Evolutionary conservation across 164 flowering plant genomes (phyloP).

Genomic region (Stephania yunnanensis): DNA sequence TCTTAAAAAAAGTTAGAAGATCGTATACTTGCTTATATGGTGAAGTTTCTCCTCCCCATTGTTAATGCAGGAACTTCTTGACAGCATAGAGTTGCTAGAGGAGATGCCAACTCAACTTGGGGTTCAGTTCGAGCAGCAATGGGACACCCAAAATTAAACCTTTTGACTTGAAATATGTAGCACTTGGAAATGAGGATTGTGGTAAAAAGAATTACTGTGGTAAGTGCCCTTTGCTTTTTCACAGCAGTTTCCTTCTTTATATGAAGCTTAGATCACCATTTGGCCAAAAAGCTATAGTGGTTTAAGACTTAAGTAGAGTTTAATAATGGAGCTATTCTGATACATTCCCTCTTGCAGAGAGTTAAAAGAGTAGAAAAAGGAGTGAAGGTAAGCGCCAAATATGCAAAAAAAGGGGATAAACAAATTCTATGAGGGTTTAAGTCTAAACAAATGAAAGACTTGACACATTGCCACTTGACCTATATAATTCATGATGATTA

Average conservation of each 20-base stretch:
- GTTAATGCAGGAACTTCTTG: constrained; percentile 66
- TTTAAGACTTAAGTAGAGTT: no score
- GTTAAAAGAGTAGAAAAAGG: no score
- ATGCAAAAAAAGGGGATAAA: no score
- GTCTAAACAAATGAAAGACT: no score
- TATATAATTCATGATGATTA: background rate
- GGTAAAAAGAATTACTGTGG: constrained; percentile 60
- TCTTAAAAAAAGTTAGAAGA: background rate
- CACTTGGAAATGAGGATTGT: constrained; percentile 92
- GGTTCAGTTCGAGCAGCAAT: constrained; percentile 86
- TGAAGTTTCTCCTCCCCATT: background rate
- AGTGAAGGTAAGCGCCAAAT: no score
- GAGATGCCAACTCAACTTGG: constrained; percentile 64
- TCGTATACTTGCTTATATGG: background rate
- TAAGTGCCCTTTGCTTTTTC: constrained; percentile 18
- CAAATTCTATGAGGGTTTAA: no score
- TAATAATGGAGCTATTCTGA: no score
- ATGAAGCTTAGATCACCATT: no score
- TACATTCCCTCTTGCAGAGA: no score
- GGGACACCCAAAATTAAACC: constrained; percentile 97
- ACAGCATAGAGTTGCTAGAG: constrained; percentile 88
- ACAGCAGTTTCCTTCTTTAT: background rate
- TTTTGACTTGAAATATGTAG: constrained; percentile 75
- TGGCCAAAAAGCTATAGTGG: no score
- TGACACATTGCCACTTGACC: no score